Percentiles rank a stretch among this genome's conserved stretches.
phyloP scores from a whole-genome alignment of 352 stramenopile species.

The Phytophthora brassicae region DNA sequence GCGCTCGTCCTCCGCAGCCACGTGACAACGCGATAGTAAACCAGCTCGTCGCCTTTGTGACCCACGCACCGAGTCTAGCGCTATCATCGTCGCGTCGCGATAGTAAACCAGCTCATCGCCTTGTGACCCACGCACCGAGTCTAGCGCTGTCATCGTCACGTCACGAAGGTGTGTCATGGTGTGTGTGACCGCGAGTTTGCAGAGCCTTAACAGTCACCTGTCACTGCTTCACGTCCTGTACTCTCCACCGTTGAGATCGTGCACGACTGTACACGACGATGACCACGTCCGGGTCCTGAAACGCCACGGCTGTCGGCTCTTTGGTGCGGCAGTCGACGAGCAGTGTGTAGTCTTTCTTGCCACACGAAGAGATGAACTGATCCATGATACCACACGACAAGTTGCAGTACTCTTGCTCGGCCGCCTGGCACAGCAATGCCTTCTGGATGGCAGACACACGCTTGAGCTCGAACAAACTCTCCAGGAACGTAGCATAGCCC shows the following conservation, averaged over 20 bases:
- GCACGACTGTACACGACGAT: slow-evolving; percentile 93
- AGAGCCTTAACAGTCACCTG: slow-evolving; percentile 81
- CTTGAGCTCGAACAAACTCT: slow-evolving; percentile 72
- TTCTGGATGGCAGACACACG: slow-evolving; percentile 68
- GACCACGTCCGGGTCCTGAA: slow-evolving; percentile 74
- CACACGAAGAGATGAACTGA: slow-evolving; percentile 94
- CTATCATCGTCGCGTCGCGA: slow-evolving; percentile 84
- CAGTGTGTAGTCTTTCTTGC: slow-evolving; percentile 76
- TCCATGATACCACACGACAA: slow-evolving; percentile 97
- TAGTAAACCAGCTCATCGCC: too few species aligned
- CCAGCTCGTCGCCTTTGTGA: slow-evolving; percentile 63
- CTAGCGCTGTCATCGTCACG: too few species aligned
- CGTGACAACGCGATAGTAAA: slow-evolving; percentile 91
- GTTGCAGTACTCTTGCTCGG: slow-evolving; percentile 95
- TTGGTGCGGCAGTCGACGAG: slow-evolving; percentile 94
- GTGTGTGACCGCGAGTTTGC: slow-evolving; percentile 57
- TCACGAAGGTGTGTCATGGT: slow-evolving; percentile 87
- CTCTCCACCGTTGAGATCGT: slow-evolving; percentile 91
- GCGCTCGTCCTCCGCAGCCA: slow-evolving; percentile 79
- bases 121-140: too few species aligned
- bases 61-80: slow-evolving; percentile 57
- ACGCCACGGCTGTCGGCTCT: slow-evolving; percentile 74
- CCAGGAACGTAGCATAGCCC: slow-evolving; percentile 91
- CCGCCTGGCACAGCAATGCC: slow-evolving; percentile 91
- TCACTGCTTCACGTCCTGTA: slow-evolving; percentile 91